Evolutionary conservation across 2,329 filamentous ascomycete genomes (phyloP), one percentile per base, ranked within the genome.

Genomic region (Colletotrichum sp.): DNA sequence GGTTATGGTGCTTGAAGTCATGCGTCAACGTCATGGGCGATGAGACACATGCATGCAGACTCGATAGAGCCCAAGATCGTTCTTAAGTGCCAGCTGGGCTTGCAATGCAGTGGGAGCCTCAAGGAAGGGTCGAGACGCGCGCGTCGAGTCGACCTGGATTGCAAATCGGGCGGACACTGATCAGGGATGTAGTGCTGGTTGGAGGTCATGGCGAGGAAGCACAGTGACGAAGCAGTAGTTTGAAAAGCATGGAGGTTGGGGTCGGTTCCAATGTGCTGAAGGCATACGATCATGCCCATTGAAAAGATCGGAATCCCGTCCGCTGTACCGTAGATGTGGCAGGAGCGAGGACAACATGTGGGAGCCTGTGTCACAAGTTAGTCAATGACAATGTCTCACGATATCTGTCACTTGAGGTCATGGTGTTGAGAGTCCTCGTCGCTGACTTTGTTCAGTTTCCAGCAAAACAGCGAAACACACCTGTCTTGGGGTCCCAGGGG

Each of bases 401-500:
- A 52, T 52, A 1, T 13, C 0, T 52, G 6, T 13, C 10, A 13
- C n/a, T 21, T n/a, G 44, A 52, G 6, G n/a, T 1, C n/a, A 8
- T 21, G 44, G 44, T 52, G n/a, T 21, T 52, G 10, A 21, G 44
- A 21, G 44, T 3, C 44, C 44, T 21, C n/a, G 8, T 21, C n/a
- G 10, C 5, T 13, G 6, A 13, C 44, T 52, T 21, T 49, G 44
- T 49, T 13, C 44, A n/a, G 4, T 52, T 21, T 13, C 1, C 1
- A 0, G n/a, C n/a, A 52, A 52, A 52, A 13, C 10, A 52, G n/a
- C 44, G n/a, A 21, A 21, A 52, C 10, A 21, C 12, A 52, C 44
- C 2, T 52, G n/a, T 21, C 12, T 52, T 13, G 4, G 10, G 44
- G 44, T 4, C 10, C 10, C 0, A 0, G n/a, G 6, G n/a, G n/a